Evolutionary conservation across 1,284 basidiomycete species (phyloP).

Genomic region (Hypsizygus ulmarius): DNA sequence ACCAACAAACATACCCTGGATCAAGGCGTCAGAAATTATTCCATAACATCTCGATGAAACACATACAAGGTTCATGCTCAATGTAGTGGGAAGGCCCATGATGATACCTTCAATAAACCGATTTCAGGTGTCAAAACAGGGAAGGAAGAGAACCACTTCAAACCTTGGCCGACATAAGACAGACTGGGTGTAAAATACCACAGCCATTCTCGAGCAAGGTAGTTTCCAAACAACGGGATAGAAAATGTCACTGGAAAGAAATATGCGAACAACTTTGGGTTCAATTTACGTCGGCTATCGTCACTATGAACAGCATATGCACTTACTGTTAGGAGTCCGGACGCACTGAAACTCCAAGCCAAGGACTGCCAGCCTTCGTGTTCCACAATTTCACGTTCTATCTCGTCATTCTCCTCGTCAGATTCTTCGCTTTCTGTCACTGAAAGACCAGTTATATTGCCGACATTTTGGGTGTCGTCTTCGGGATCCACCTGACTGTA

Average conservation of each 20-base stretch:
- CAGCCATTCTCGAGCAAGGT: conserved; percentile 86
- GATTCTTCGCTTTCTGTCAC: conserved; percentile 16
- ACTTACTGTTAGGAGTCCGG: conserved; percentile 70
- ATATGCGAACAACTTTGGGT: conserved; percentile 64
- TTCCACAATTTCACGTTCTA: conserved; percentile 44
- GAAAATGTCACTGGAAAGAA: conserved; percentile 92
- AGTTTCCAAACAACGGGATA: conserved; percentile 85
- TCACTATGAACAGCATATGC: neutral
- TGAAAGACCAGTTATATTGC: conserved; percentile 10
- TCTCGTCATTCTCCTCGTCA: conserved; percentile 22
- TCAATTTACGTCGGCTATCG: conserved; percentile 1
- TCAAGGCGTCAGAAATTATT: conserved; percentile 2
- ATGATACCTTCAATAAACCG: conserved; percentile 76
- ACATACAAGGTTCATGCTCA: conserved; percentile 86
- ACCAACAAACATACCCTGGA: conserved; percentile 89
- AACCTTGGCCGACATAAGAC: conserved; percentile 88
- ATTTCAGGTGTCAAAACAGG: conserved; percentile 5
- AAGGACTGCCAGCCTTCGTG: conserved; percentile 73
- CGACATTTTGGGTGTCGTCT: conserved; percentile 27
- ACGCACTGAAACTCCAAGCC: conserved; percentile 72
- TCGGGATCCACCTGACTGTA: conserved; percentile 44
- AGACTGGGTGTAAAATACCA: conserved; percentile 95
- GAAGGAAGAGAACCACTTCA: conserved; percentile 10
- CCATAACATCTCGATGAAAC: neutral
- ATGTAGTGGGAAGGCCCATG: conserved; percentile 94